These are phyloP conservation scores for Arachis monticola DNA, from an alignment of 331 rosid species.

Conservation along the genomic window DNA sequence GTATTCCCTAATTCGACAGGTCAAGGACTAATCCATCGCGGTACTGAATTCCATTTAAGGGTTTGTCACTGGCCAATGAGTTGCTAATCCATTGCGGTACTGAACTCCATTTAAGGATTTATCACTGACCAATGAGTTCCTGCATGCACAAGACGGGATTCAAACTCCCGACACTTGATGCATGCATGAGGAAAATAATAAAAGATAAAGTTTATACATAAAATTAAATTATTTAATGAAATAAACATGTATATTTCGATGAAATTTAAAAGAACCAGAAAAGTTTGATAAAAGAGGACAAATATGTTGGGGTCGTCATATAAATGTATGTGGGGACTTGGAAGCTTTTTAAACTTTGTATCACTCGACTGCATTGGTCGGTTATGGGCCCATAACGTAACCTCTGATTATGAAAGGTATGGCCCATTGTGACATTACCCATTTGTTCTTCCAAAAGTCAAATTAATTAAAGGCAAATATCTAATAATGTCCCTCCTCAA, in stretches of 20 bases:
- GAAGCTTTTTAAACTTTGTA: background rate
- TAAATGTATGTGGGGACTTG: conserved; percentile 12
- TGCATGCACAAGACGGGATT: no score
- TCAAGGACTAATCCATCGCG: no score
- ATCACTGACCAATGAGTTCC: no score
- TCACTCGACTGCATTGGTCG: background rate
- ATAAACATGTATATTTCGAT: background rate
- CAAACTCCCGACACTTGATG: no score
- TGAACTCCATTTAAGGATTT: no score
- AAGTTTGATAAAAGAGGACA: background rate
- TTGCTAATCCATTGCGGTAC: no score
- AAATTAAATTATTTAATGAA: no score
- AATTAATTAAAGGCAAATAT: background rate
- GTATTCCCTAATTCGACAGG: no score
- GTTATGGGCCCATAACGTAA: background rate
- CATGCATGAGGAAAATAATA: no score
- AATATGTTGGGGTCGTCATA: conserved; percentile 3
- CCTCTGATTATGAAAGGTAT: background rate
- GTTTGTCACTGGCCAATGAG: no score
- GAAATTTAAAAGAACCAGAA: background rate
- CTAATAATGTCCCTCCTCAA: background rate
- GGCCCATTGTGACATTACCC: background rate
- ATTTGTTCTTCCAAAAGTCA: background rate
- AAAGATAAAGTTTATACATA: background rate
- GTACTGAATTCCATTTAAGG: no score